Percentiles rank a stretch among this genome's conserved stretches.
Evolutionary conservation across 108 stramenopile species (phyloP).

Genomic region (Thalassiosira profunda): DNA sequence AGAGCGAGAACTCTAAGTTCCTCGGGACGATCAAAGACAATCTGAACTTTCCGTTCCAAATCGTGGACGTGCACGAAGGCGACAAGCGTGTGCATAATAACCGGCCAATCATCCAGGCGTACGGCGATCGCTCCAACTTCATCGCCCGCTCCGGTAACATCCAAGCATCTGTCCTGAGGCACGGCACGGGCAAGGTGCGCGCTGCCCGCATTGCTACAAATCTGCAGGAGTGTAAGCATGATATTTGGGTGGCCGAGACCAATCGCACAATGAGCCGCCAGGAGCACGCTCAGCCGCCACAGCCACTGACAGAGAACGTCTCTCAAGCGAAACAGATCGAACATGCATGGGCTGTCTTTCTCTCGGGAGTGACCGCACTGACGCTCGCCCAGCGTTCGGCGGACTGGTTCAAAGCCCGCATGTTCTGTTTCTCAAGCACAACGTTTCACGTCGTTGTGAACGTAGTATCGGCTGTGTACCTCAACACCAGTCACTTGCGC

Average conservation of each 20-base stretch:
- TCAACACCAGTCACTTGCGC: not conserved
- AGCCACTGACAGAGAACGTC: not conserved
- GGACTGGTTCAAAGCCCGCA: not conserved
- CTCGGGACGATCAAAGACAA: not conserved
- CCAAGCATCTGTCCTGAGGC: not conserved
- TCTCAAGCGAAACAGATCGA: not conserved
- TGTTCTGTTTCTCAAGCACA: slow-evolving; percentile 6
- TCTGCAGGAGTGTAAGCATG: not conserved
- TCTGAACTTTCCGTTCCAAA: not conserved
- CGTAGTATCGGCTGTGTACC: not conserved
- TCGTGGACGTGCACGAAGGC: slow-evolving; percentile 1
- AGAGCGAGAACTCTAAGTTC: not conserved
- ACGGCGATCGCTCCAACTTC: not conserved
- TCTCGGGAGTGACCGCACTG: not conserved
- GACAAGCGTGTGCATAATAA: not conserved
- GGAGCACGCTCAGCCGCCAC: not conserved
- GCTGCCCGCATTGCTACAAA: not conserved
- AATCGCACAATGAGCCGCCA: not conserved
- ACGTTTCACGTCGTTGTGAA: slow-evolving; percentile 6
- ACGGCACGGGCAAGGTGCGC: not conserved
- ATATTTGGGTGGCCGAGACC: slow-evolving; percentile 4
- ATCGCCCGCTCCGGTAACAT: not conserved
- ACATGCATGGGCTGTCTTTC: not conserved
- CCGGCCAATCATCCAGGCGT: not conserved
- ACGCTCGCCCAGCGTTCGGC: not conserved